Percentiles rank a stretch among this genome's conserved stretches.
Evolutionary conservation across 306 rosid genomes (phyloP).

Genomic region (Trichosanthes truncata): DNA sequence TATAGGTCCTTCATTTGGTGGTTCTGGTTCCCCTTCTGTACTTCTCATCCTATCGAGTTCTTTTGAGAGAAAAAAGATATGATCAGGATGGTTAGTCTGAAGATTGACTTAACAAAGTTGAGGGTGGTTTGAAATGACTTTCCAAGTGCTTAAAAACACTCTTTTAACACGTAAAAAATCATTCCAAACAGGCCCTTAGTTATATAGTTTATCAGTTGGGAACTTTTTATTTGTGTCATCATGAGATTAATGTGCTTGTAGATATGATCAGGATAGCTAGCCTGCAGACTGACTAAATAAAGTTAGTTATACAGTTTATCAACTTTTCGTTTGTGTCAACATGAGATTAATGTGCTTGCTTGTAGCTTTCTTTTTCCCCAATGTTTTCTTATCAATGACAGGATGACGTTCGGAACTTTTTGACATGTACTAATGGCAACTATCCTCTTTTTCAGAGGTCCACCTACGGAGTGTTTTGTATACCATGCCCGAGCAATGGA

Average conservation of each 20-base stretch:
- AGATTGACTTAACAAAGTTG: not conserved
- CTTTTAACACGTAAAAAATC: not conserved
- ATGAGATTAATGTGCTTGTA: not conserved
- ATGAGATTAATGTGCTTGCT: not conserved
- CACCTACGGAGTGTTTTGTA: constrained; percentile 89
- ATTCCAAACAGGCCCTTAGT: not conserved
- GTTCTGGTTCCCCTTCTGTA: not conserved
- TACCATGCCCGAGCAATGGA: constrained; percentile 84
- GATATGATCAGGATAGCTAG: not conserved
- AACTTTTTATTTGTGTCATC: not conserved
- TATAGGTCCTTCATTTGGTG: not conserved
- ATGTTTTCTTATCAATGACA: not conserved
- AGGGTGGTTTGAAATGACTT: not conserved
- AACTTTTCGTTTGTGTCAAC: not conserved
- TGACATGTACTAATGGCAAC: constrained; percentile 15
- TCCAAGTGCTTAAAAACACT: not conserved
- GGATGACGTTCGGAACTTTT: not conserved
- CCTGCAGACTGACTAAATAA: not conserved
- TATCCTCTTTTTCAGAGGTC: constrained; percentile 65
- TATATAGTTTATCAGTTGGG: not conserved
- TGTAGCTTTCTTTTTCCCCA: not conserved
- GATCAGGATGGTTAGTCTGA: not conserved
- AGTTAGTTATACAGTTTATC: not conserved
- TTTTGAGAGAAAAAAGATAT: not conserved
- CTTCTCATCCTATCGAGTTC: not conserved